phyloP scores from a whole-genome alignment of 305 asterid genomes.

The Plantago rigida region DNA sequence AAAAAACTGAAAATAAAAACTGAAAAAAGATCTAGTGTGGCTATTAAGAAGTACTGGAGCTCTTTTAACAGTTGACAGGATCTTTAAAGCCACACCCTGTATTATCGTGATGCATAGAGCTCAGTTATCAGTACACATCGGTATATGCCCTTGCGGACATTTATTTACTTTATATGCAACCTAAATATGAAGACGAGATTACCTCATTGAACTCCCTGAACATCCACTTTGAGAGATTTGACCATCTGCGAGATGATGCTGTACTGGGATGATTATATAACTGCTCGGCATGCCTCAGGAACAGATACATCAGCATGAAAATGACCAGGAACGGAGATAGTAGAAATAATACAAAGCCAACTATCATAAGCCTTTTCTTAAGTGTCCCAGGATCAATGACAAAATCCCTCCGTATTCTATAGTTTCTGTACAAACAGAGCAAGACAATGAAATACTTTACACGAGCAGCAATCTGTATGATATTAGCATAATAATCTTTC shows the following conservation, averaged over 20 bases:
- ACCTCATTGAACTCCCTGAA: slow-evolving; percentile 97
- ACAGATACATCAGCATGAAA: slow-evolving; percentile 91
- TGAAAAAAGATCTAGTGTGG: no score
- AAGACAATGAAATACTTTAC: background rate
- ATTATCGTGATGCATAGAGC: no score
- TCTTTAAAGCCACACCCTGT: no score
- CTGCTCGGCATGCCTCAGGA: slow-evolving; percentile 94
- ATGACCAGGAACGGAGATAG: slow-evolving; percentile 93
- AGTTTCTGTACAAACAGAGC: slow-evolving; percentile 54
- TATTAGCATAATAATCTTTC: background rate
- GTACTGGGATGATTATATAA: slow-evolving; percentile 92
- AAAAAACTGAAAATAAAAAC: no score
- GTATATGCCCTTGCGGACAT: no score
- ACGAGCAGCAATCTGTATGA: slow-evolving; percentile 1
- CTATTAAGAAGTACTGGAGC: no score
- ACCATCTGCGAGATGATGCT: slow-evolving; percentile 95
- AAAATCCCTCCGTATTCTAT: slow-evolving; percentile 67
- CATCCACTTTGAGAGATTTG: slow-evolving; percentile 93
- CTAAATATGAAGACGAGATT: slow-evolving; percentile 7
- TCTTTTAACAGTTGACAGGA: no score
- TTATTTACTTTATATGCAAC: no score
- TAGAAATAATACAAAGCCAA: slow-evolving; percentile 68
- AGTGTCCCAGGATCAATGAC: slow-evolving; percentile 71
- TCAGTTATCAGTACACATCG: no score
- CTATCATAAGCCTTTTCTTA: slow-evolving; percentile 81